Percentiles rank a stretch among this genome's conserved stretches.
Evolutionary conservation across 1,284 basidiomycete genomes (phyloP).

Genomic region (Takashimella koratensis): DNA sequence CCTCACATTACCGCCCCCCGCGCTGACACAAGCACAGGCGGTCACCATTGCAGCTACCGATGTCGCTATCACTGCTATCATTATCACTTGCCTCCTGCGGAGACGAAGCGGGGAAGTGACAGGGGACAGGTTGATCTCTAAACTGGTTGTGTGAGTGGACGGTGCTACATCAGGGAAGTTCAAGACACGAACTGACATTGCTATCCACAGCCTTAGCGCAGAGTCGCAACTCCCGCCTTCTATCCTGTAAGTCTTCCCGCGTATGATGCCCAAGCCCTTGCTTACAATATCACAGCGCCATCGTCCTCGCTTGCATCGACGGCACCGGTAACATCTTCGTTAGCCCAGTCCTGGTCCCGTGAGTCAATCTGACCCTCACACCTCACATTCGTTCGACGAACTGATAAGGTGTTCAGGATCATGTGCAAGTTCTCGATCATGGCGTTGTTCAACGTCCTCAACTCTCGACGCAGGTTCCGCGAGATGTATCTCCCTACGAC

Average conservation of each 20-base stretch:
- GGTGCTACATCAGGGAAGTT: too few relatives aligned
- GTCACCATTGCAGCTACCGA: not conserved
- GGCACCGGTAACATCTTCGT: not conserved
- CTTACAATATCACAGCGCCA: not conserved
- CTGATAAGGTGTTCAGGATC: too few relatives aligned
- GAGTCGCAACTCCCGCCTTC: not conserved
- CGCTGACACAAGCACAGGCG: too few relatives aligned
- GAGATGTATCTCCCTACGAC: not conserved
- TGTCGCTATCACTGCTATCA: not conserved
- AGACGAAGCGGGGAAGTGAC: not conserved
- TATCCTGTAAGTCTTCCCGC: not conserved
- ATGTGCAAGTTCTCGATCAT: not conserved
- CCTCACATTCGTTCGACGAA: too few relatives aligned
- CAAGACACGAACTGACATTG: too few relatives aligned
- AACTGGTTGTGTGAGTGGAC: not conserved
- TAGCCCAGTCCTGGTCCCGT: not conserved
- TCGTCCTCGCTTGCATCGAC: not conserved
- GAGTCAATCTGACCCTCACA: too few relatives aligned
- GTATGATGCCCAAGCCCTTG: not conserved
- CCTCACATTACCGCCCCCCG: too few relatives aligned
- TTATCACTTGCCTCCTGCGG: not conserved
- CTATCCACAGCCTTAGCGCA: not conserved
- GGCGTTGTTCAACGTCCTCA: not conserved
- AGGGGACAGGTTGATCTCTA: not conserved
- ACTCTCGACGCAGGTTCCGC: not conserved